A percentile compares a stretch with the other conserved stretches of the same genome.
Conservation (phyloP, 2,329 filamentous ascomycete species). For the Penicillium sp. region DNA sequence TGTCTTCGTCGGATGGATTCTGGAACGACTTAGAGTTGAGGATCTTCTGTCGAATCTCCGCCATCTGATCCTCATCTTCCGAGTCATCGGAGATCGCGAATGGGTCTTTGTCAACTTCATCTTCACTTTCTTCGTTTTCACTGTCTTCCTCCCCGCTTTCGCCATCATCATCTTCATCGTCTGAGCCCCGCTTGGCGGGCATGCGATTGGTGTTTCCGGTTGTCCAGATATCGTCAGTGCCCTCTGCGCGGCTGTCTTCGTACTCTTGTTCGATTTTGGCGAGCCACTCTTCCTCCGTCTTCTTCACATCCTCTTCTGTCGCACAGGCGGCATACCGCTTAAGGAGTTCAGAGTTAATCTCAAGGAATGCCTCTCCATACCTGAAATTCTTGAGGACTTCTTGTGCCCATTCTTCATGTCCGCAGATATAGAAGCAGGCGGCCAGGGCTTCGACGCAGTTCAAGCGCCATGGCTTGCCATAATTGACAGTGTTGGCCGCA, state of each 20-base stretch:
- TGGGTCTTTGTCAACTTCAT: conserved; percentile 55
- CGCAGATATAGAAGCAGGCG: conserved; percentile 88
- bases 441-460: conserved; percentile 96
- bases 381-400: conserved; percentile 77
- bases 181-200: conserved; percentile 46
- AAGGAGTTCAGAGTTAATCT: conserved; percentile 80
- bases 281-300: conserved; percentile 81
- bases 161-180: conserved; percentile 48
- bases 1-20: conserved; percentile 49
- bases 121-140: conserved; percentile 43
- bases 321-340: conserved; percentile 79
- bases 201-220: conserved; percentile 78
- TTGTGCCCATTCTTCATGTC: conserved; percentile 84
- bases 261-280: conserved; percentile 87
- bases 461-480: conserved; percentile 87
- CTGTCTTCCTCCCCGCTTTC: conserved; percentile 45
- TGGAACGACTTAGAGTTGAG: conserved; percentile 84
- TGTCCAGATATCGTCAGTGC: conserved; percentile 72
- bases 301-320: conserved; percentile 76
- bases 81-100: conserved; percentile 73
- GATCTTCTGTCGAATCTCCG: conserved; percentile 82
- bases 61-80: conserved; percentile 86
- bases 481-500: conserved; percentile 94
- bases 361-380: conserved; percentile 81
- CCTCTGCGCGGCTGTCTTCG: conserved; percentile 64